Conservation (phyloP, 179 eudicot genomes). For the Monotropa hypopitys region DNA sequence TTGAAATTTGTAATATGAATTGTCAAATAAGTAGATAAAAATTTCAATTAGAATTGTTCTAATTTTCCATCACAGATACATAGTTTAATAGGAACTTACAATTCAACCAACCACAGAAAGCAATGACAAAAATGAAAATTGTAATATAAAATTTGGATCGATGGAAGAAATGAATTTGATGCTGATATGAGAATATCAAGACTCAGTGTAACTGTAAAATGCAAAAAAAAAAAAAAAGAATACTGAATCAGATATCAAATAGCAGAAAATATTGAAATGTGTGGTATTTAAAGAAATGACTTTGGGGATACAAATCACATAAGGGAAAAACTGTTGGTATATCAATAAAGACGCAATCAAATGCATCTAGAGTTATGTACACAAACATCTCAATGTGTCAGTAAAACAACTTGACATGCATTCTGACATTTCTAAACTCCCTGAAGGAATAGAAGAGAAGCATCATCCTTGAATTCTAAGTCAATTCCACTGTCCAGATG, state of each 20-base stretch:
- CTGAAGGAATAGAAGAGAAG: neutral
- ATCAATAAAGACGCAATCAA: neutral
- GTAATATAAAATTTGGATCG: neutral
- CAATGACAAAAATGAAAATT: neutral
- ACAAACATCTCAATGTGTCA: neutral
- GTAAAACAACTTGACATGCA: neutral
- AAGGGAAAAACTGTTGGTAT: neutral
- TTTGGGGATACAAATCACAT: neutral
- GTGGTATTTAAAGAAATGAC: neutral
- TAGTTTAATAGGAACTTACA: neutral
- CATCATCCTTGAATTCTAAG: neutral
- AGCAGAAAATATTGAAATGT: neutral
- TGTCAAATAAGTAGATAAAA: neutral
- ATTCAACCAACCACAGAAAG: neutral
- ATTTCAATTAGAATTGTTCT: neutral
- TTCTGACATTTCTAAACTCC: neutral
- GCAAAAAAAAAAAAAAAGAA: neutral
- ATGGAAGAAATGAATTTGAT: neutral
- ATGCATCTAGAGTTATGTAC: neutral
- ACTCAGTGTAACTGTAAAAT: neutral
- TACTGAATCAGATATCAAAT: neutral
- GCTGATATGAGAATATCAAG: neutral
- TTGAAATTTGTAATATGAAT: neutral
- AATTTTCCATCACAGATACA: neutral
- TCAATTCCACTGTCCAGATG: no score